These are phyloP conservation scores for Ammopiptanthus mongolicus DNA, from an alignment of 306 rosid species.

Conservation along the genomic window DNA sequence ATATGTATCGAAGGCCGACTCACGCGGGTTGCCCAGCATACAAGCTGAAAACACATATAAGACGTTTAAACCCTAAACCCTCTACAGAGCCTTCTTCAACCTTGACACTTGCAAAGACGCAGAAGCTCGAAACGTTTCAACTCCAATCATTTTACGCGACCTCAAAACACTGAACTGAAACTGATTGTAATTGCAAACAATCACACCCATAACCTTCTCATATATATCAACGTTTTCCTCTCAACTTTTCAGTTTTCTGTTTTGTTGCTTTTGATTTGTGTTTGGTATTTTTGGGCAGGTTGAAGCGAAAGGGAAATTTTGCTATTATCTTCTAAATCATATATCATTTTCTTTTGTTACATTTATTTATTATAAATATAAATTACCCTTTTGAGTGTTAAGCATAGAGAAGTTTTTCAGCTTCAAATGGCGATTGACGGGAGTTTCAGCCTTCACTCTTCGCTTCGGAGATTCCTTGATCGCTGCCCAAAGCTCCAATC, in stretches of 20 bases:
- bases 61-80: slow-evolving; percentile 32
- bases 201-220: not conserved
- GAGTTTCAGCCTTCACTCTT: slow-evolving; percentile 48
- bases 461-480: slow-evolving; percentile 59
- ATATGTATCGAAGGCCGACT: no score
- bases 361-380: not conserved
- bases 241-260: not conserved
- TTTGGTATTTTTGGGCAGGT: not conserved
- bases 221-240: not conserved
- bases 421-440: slow-evolving; percentile 65
- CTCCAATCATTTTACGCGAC: not conserved
- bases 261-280: not conserved
- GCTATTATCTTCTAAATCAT: not conserved
- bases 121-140: not conserved
- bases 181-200: not conserved
- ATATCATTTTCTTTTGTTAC: no score
- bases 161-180: not conserved
- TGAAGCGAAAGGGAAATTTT: not conserved
- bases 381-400: not conserved
- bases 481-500: slow-evolving; percentile 69
- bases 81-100: not conserved
- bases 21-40: no score
- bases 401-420: slow-evolving; percentile 1
- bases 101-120: not conserved
- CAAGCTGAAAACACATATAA: not conserved